Evolutionary conservation across 805 yeast species (phyloP), one percentile per base, ranked within the genome.

Genomic region (Nakazawaea wickerhamii): DNA sequence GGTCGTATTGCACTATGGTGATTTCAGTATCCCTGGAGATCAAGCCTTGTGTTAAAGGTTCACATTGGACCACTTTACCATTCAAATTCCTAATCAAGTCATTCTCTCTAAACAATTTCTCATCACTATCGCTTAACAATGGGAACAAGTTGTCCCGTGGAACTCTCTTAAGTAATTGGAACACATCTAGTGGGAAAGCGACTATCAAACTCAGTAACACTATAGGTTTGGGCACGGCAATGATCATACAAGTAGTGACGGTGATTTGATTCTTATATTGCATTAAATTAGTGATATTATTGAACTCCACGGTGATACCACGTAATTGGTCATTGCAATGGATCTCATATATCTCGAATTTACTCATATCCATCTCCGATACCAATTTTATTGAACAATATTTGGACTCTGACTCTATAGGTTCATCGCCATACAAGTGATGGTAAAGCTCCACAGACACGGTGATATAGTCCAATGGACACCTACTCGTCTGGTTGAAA

Each of bases 41-140:
- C 5, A 57, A 49, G 1, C 95, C 95, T 55, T 85, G 95, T 32
- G 73, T 76, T 2, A 77, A 69, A 0, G 95, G 95, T 50, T 85
- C 95, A 55, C 88, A 77, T 19, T 80, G 69, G 3, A 74, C 51
- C 3, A 86, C 70, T 5, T 54, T 52, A 17, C 84, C 84, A 48
- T 71, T 70, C 15, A 77, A 52, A 4, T 56, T 58, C 15, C 74
- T 58, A 2, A 74, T 59, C 6, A 51, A 39, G 46, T 72, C 77
- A 19, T 71, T 74, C 36, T 66, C 71, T 23, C 67, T 60, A 19
- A 64, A 60, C 11, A 67, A 56, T 52, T 66, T 52, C 22, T 54
- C 54, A 20, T 61, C 38, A 45, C 63, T 66, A 2, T 57, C 51
- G 36, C 67, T 64, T 6, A 75, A 54, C 3, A 64, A 46, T 7